Evolutionary conservation across 208 protist genomes (phyloP).

Genomic region (Acanthamoeba lenticulata): DNA sequence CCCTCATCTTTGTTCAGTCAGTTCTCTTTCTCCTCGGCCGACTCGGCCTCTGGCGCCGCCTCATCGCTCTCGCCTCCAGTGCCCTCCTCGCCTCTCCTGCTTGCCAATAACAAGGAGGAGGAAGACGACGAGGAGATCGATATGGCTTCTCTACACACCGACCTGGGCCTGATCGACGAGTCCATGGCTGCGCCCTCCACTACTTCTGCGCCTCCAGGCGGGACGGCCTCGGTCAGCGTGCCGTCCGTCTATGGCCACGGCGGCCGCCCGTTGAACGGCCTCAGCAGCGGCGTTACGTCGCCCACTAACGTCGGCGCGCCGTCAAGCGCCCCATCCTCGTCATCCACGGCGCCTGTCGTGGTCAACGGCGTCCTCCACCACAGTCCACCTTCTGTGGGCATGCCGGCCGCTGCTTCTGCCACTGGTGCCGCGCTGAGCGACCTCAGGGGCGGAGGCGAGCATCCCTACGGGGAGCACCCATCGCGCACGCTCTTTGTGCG

Average conservation of each 20-base stretch:
- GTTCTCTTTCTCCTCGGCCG: constrained; percentile 4
- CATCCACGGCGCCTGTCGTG: too few relatives aligned
- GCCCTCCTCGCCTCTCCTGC: neutral
- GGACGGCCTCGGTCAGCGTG: too few relatives aligned
- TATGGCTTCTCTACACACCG: neutral
- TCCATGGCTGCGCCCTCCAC: neutral
- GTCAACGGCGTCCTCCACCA: too few relatives aligned
- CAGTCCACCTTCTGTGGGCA: too few relatives aligned
- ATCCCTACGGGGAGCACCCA: constrained; percentile 67
- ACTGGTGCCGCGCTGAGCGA: neutral
- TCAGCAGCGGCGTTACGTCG: neutral
- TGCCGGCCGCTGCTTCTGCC: too few relatives aligned
- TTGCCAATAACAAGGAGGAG: neutral
- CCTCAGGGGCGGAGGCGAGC: neutral
- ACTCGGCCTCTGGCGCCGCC: neutral
- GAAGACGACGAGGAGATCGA: neutral
- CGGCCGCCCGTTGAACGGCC: too few relatives aligned
- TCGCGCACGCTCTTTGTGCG: constrained; percentile 70
- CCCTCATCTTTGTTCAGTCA: neutral
- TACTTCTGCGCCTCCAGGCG: neutral
- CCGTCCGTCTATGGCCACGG: too few relatives aligned
- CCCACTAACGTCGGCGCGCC: neutral
- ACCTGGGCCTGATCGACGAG: neutral
- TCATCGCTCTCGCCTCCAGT: neutral
- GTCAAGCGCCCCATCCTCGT: neutral